These are phyloP conservation scores for Neodidymelliopsis sp. DNA, from an alignment of 2,329 filamentous ascomycete genomes.

Conservation along the genomic window DNA sequence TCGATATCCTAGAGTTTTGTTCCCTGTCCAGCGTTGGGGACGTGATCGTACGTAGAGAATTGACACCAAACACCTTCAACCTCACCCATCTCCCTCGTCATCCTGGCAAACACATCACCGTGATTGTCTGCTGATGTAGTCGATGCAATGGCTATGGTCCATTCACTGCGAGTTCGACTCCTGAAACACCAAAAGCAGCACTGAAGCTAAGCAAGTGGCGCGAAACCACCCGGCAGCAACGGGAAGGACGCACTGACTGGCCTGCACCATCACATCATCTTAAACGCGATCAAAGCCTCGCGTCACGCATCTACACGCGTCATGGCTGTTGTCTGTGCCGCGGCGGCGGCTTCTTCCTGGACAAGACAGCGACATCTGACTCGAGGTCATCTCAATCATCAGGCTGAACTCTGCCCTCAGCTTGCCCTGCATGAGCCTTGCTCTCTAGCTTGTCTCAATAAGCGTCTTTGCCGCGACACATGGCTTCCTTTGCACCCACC, in stretches of 20 bases:
- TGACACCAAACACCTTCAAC: neutral
- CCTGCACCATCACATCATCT: conserved; percentile 2
- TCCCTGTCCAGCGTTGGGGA: neutral
- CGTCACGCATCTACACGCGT: conserved; percentile 11
- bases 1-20: conserved; percentile 1
- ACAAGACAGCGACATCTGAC: conserved; percentile 7
- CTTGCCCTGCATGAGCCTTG: neutral
- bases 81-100: neutral
- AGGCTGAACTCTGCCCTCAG: neutral
- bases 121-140: no score
- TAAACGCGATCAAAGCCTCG: neutral
- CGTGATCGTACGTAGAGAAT: neutral
- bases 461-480: neutral
- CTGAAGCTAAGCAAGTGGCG: conserved; percentile 14
- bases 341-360: conserved; percentile 7
- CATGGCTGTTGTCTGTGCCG: conserved; percentile 8
- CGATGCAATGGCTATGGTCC: neutral
- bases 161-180: neutral
- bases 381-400: conserved; percentile 1
- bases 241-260: conserved; percentile 14
- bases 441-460: neutral
- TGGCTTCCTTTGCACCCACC: neutral
- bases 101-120: no score
- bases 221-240: conserved; percentile 10
- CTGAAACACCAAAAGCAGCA: conserved; percentile 18